A percentile compares a stretch with the other conserved stretches of the same genome.
These are phyloP conservation scores for Fusarium pininemorale DNA, from an alignment of 2,329 filamentous ascomycete species.

Conservation along the genomic window DNA sequence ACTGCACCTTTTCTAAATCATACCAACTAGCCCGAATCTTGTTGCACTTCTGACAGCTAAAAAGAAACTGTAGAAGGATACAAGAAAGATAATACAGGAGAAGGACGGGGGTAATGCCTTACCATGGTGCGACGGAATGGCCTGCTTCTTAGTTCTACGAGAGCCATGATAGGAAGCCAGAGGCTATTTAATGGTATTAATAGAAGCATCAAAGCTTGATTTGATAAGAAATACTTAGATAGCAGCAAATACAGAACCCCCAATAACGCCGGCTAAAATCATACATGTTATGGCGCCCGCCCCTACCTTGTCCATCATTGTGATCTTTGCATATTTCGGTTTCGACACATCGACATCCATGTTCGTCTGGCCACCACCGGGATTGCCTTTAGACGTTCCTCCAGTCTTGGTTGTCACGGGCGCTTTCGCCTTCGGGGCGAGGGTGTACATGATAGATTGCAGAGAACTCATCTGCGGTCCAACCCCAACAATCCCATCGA, in stretches of 20 bases:
- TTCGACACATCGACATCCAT: conserved; percentile 41
- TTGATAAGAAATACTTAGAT: background rate
- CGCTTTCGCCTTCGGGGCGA: conserved; percentile 53
- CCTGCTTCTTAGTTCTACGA: background rate
- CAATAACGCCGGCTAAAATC: conserved; percentile 58
- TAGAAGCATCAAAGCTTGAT: background rate
- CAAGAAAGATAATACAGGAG: rapidly evolving
- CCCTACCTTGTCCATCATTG: conserved; percentile 59
- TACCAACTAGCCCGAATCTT: background rate
- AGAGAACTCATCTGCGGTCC: conserved; percentile 76
- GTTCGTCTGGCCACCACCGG: conserved; percentile 53
- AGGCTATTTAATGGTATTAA: background rate
- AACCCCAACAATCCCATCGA: conserved; percentile 70
- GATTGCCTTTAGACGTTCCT: conserved; percentile 66
- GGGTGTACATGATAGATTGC: conserved; percentile 68
- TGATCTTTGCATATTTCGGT: conserved; percentile 47
- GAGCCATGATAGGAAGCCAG: background rate
- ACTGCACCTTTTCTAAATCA: background rate
- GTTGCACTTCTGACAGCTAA: background rate
- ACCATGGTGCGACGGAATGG: background rate
- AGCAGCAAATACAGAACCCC: conserved; percentile 43
- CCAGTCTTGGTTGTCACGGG: conserved; percentile 65
- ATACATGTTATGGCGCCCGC: conserved; percentile 65
- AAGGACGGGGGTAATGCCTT: background rate
- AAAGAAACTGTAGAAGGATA: background rate